These are phyloP conservation scores for Rhodosporidiobolus odoratus DNA, from an alignment of 768 basidiomycete species.

Conservation along the genomic window DNA sequence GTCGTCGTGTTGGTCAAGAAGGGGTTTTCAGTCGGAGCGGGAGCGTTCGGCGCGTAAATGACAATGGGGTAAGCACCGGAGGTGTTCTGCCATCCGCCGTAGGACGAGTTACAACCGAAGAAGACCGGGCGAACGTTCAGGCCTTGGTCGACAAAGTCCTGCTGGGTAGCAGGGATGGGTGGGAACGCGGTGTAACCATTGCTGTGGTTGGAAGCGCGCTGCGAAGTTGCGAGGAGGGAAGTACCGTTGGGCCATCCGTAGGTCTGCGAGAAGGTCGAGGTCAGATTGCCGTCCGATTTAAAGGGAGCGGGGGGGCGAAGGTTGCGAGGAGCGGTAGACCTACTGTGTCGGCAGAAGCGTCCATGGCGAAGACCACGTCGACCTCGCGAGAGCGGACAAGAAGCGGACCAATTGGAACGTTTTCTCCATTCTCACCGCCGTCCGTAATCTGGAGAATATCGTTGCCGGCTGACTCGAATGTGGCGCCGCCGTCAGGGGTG, in stretches of 20 bases:
- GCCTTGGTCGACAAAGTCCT: constrained; percentile 58
- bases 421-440: constrained; percentile 64
- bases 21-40: constrained; percentile 43
- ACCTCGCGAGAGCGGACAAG: constrained; percentile 63
- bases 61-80: constrained; percentile 58
- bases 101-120: constrained; percentile 51
- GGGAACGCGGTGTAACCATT: constrained; percentile 27
- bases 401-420: constrained; percentile 65
- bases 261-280: neutral
- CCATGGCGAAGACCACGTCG: constrained; percentile 72
- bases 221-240: constrained; percentile 51
- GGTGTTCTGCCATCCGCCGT: constrained; percentile 4
- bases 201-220: constrained; percentile 48
- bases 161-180: constrained; percentile 42
- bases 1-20: constrained; percentile 44
- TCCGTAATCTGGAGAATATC: constrained; percentile 63
- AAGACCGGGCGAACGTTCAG: constrained; percentile 67
- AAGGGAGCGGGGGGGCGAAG: constrained; percentile 25
- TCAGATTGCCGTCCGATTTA: neutral
- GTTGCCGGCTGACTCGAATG: constrained; percentile 56
- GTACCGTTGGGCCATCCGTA: constrained; percentile 67
- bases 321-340: too few relatives aligned
- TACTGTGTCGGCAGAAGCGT: constrained; percentile 52
- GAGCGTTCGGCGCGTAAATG: constrained; percentile 70
- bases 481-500: constrained; percentile 47